A percentile compares a stretch with the other conserved stretches of the same genome.
phyloP scores from a whole-genome alignment of 129 eudicot species.

The Flaveria trinervia region DNA sequence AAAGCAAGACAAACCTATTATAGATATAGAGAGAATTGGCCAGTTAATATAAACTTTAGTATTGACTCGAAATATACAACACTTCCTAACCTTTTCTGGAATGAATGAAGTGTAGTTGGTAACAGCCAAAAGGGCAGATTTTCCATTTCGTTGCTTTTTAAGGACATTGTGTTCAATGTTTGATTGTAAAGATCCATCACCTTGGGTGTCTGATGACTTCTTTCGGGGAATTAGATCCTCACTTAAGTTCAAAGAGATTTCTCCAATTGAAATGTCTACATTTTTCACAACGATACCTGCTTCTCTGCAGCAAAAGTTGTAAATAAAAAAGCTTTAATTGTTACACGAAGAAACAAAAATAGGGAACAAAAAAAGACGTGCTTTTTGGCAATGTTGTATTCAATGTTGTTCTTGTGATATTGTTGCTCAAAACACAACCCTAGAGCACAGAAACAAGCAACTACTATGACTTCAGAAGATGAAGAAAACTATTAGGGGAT shows the following conservation, averaged over 20 bases:
- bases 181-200: slow-evolving; percentile 37
- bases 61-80: slow-evolving; percentile 8
- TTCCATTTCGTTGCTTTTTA: slow-evolving; percentile 45
- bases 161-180: slow-evolving; percentile 40
- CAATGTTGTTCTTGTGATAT: slow-evolving; percentile 12
- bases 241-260: slow-evolving; percentile 58
- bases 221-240: slow-evolving; percentile 62
- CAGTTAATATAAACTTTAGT: slow-evolving; percentile 13
- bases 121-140: slow-evolving; percentile 43
- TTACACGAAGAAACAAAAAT: slow-evolving; percentile 1
- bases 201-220: slow-evolving; percentile 42
- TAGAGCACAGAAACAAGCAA: slow-evolving; percentile 15
- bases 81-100: slow-evolving; percentile 80
- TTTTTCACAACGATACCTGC: slow-evolving; percentile 73
- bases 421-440: slow-evolving; percentile 15
- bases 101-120: slow-evolving; percentile 57
- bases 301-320: slow-evolving; percentile 57
- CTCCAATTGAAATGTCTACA: slow-evolving; percentile 71
- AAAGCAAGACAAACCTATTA: slow-evolving; percentile 61
- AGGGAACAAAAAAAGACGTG: background rate
- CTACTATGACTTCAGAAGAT: slow-evolving; percentile 8
- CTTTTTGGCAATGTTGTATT: background rate
- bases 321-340: slow-evolving; percentile 24
- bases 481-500: background rate
- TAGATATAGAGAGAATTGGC: slow-evolving; percentile 25